These are phyloP conservation scores for Claviceps capensis DNA, from an alignment of 2,329 filamentous ascomycete species.

Conservation along the genomic window DNA sequence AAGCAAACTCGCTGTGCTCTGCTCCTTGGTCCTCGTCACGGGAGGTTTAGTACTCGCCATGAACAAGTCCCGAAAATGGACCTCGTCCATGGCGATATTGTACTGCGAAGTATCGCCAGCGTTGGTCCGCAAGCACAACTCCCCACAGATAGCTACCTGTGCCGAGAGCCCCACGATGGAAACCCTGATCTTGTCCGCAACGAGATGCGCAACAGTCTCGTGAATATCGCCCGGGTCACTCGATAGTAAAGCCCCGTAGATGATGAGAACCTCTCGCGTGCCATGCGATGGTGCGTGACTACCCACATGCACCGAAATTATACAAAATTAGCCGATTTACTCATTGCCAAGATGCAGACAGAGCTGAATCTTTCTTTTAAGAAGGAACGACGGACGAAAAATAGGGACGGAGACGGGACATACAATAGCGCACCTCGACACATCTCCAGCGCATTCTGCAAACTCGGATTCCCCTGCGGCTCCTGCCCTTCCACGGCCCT, in stretches of 20 bases:
- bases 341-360: neutral
- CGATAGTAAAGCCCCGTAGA: slow-evolving; percentile 82
- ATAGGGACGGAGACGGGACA: neutral
- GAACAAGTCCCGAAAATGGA: slow-evolving; percentile 76
- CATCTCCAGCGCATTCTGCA: slow-evolving; percentile 96
- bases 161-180: slow-evolving; percentile 83
- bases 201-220: slow-evolving; percentile 67
- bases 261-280: slow-evolving; percentile 80
- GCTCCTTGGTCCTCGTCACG: slow-evolving; percentile 53
- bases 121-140: slow-evolving; percentile 81
- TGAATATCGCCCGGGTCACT: slow-evolving; percentile 93
- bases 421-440: slow-evolving; percentile 80
- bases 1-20: slow-evolving; percentile 52
- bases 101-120: slow-evolving; percentile 64
- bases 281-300: slow-evolving; percentile 87
- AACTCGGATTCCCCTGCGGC: slow-evolving; percentile 59
- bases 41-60: slow-evolving; percentile 83
- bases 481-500: slow-evolving; percentile 51
- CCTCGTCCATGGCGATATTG: slow-evolving; percentile 62
- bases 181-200: slow-evolving; percentile 73
- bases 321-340: neutral
- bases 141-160: slow-evolving; percentile 81
- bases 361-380: neutral
- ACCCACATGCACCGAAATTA: neutral
- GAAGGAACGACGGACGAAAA: neutral